Evolutionary conservation across 108 stramenopile genomes (phyloP), one percentile per base, ranked within the genome.

Genomic region (Stephanodiscus minutulus): DNA sequence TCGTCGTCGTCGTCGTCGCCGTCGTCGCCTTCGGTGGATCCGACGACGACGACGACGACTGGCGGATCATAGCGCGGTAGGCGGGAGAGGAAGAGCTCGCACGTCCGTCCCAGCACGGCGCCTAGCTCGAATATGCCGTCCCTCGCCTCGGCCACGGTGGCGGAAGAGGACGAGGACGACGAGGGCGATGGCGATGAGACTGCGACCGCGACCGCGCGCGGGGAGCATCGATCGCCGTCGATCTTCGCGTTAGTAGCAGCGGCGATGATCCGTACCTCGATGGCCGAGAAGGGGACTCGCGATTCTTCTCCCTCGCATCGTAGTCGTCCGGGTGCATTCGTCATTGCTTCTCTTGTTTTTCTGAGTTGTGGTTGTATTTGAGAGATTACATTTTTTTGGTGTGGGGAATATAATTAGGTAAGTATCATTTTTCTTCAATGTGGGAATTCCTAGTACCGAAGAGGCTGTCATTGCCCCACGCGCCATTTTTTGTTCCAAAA

Each of bases 81-180:
- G 3, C 8, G 54, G 22, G 33, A 39, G 2, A 74, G 73, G 58
- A 74, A 74, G 28, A 48, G 17, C 2, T 59, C 24, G 35, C 66
- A 66, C 21, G 67, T 6, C 7, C 39, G 31, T 15, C 73, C 73
- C 17, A 74, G 50, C 1, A 60, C 36, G 27, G 66, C 60, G 18
- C 48, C 59, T 4, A 74, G 65, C 10, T 36, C 25, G 37, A 74
- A 74, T 22, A 74, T 61, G 61, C 67, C 59, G 21, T 74, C 47
- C 39, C 73, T 58, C 21, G 58, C 73, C 43, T 49, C 8, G 13
- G 73, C 64, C 10, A 74, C 61, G 36, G 39, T 63, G 53, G 17
- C 21, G 12, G 15, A 9, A 27, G 59, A 41, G 52, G 2, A 9
- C 0, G 4, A 5, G 43, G 1, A 17, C 1, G 15, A 44, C 13